Conservation (phyloP, 345 rosid species). For the Rhizophora apiculata region DNA sequence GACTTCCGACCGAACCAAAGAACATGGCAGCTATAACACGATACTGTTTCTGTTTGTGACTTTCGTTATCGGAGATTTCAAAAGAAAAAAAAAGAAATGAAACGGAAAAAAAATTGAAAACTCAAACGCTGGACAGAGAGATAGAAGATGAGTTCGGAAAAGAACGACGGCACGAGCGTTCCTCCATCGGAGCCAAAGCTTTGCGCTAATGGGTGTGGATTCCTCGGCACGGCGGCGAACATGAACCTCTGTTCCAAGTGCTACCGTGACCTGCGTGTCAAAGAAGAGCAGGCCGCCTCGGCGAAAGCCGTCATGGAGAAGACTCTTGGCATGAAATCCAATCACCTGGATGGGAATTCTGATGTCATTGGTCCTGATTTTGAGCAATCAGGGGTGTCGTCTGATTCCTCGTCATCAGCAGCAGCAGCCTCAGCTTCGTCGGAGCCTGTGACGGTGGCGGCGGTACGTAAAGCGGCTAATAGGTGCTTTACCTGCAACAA, state of each 20-base stretch:
- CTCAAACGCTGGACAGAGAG: constrained; percentile 3
- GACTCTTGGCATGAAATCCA: constrained; percentile 40
- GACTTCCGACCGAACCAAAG: too few relatives aligned
- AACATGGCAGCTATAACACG: too few relatives aligned
- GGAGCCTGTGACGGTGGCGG: constrained; percentile 8
- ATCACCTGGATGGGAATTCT: constrained; percentile 8
- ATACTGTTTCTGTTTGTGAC: too few relatives aligned
- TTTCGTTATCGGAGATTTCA: too few relatives aligned
- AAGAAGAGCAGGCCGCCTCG: constrained; percentile 56
- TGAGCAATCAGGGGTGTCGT: background rate
- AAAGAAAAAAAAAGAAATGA: too few relatives aligned
- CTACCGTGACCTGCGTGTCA: constrained; percentile 50
- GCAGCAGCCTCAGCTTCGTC: constrained; percentile 15
- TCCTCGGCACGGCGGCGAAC: constrained; percentile 70
- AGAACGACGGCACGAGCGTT: constrained; percentile 70
- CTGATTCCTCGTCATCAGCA: background rate
- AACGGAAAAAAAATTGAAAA: background rate
- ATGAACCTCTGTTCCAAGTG: constrained; percentile 92
- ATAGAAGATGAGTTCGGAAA: constrained; percentile 66
- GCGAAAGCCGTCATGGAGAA: constrained; percentile 66
- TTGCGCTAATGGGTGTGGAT: constrained; percentile 80
- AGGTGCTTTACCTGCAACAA: constrained; percentile 72
- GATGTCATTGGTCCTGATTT: background rate
- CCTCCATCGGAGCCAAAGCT: constrained; percentile 63
- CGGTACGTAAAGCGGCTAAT: constrained; percentile 25